Evolutionary conservation across 2,329 filamentous ascomycete genomes (phyloP).

Genomic region (Xylaria sp.): DNA sequence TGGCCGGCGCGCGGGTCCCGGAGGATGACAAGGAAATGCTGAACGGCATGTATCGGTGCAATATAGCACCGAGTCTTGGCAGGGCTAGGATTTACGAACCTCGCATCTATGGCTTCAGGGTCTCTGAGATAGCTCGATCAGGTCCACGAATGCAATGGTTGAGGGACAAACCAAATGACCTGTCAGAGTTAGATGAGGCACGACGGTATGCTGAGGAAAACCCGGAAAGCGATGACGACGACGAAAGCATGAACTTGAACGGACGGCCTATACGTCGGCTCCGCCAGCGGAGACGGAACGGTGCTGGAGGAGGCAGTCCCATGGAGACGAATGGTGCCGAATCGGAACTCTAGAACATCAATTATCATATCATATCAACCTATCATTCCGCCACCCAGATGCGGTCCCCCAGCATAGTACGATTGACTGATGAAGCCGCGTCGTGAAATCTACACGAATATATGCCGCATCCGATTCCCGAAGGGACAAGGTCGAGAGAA

Average conservation of each 20-base stretch:
- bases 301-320: conserved; percentile 66
- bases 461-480: conserved; percentile 4
- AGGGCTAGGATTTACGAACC: conserved; percentile 89
- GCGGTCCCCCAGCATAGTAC: neutral
- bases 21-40: conserved; percentile 67
- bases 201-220: conserved; percentile 64
- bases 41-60: conserved; percentile 87
- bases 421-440: neutral
- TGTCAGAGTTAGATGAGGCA: conserved; percentile 87
- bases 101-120: conserved; percentile 94
- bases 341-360: conserved; percentile 61
- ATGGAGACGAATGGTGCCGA: conserved; percentile 69
- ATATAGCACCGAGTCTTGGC: conserved; percentile 89
- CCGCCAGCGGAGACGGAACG: conserved; percentile 56
- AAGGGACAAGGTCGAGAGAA: neutral
- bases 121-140: conserved; percentile 88
- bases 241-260: conserved; percentile 62
- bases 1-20: conserved; percentile 56
- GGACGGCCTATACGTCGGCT: conserved; percentile 57
- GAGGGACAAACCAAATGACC: conserved; percentile 81
- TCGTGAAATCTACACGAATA: neutral
- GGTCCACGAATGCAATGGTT: conserved; percentile 98
- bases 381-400: neutral
- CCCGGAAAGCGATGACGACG: conserved; percentile 66
- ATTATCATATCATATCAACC: conserved; percentile 10